Evolutionary conservation across 805 yeast species (phyloP).

Genomic region (Zygosaccharomyces bailii): DNA sequence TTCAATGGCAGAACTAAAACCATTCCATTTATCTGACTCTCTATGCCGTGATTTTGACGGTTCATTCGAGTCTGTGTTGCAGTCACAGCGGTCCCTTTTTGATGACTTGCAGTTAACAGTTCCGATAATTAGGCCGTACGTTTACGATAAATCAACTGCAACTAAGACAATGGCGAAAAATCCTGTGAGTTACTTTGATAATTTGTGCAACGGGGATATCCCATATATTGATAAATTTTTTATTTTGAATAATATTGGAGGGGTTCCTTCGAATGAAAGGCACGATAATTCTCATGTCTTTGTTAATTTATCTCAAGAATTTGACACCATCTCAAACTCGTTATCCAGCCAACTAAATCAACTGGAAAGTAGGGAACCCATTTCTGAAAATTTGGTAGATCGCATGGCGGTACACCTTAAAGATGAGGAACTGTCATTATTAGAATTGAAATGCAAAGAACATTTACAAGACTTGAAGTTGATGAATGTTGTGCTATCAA

Average conservation of each 20-base stretch:
- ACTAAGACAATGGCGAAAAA: slow-evolving; percentile 39
- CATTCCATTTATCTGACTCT: slow-evolving; percentile 29
- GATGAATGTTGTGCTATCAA: slow-evolving; percentile 54
- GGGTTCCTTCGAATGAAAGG: slow-evolving; percentile 84
- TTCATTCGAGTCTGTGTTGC: slow-evolving; percentile 19
- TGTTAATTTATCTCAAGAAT: slow-evolving; percentile 82
- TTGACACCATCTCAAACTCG: slow-evolving; percentile 11
- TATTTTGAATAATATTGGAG: slow-evolving; percentile 78
- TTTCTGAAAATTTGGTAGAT: slow-evolving; percentile 20
- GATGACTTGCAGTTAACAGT: slow-evolving; percentile 27
- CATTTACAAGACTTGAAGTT: slow-evolving; percentile 67
- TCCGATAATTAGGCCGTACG: slow-evolving; percentile 59
- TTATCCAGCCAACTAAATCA: slow-evolving; percentile 11
- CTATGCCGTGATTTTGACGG: slow-evolving; percentile 20
- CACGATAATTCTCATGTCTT: slow-evolving; percentile 80
- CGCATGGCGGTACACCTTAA: slow-evolving; percentile 20
- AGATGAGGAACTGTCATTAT: slow-evolving; percentile 17
- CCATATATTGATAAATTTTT: slow-evolving; percentile 69
- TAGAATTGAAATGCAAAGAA: slow-evolving; percentile 32
- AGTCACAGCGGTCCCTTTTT: slow-evolving; percentile 14
- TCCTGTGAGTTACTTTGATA: slow-evolving; percentile 37
- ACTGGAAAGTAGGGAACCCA: slow-evolving; percentile 15
- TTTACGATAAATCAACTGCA: slow-evolving; percentile 55
- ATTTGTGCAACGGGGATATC: slow-evolving; percentile 34
- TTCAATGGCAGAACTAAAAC: slow-evolving; percentile 22